A percentile compares a stretch with the other conserved stretches of the same genome.
phyloP scores from a whole-genome alignment of 176 grass and related monocot genomes.

The Carex littledalei region DNA sequence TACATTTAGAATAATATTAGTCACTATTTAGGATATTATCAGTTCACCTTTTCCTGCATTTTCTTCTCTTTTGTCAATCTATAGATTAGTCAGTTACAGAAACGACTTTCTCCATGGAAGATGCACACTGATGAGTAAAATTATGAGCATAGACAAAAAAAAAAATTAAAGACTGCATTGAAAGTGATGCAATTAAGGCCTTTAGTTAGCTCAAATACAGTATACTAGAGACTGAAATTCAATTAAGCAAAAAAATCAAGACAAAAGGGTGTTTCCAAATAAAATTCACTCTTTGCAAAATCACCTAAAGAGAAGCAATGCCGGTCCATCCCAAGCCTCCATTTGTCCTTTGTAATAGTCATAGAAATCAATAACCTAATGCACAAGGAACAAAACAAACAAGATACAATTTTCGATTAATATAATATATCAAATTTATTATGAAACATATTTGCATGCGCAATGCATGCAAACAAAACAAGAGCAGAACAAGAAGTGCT shows the following conservation, averaged over 20 bases:
- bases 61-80: not conserved
- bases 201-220: slow-evolving; percentile 1
- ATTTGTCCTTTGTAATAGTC: slow-evolving; percentile 99
- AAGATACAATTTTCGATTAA: slow-evolving; percentile 15
- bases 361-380: slow-evolving; percentile 93
- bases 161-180: not conserved
- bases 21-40: not conserved
- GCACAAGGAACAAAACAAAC: slow-evolving; percentile 29
- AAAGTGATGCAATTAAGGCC: not conserved
- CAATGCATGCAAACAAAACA: not conserved
- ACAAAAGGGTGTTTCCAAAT: not conserved
- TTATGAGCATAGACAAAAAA: not conserved
- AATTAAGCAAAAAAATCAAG: slow-evolving; percentile 28
- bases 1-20: slow-evolving; percentile 38
- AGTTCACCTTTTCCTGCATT: not conserved
- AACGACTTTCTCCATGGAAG: not conserved
- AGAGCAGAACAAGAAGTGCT: not conserved
- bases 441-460: not conserved
- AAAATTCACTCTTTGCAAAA: not conserved
- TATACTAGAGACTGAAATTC: not conserved
- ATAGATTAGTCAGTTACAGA: not conserved
- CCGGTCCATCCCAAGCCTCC: slow-evolving; percentile 99
- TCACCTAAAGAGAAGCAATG: slow-evolving; percentile 98
- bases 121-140: not conserved
- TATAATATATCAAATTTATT: slow-evolving; percentile 13